These are phyloP conservation scores for Arabis hirsuta DNA, from an alignment of 345 rosid genomes.

Conservation along the genomic window DNA sequence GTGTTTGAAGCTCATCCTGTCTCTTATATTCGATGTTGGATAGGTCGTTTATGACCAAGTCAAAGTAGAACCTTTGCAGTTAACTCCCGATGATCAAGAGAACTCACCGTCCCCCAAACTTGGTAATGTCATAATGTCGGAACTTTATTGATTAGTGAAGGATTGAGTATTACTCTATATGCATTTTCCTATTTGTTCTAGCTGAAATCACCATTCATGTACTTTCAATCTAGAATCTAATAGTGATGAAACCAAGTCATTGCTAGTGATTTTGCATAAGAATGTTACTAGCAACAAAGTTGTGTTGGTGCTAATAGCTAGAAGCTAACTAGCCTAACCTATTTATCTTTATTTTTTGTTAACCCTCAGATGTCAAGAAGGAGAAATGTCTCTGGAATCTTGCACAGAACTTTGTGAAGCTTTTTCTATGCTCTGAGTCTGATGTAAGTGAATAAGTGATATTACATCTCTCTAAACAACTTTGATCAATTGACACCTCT, in stretches of 20 bases:
- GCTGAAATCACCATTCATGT: neutral
- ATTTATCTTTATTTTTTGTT: neutral
- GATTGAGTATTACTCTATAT: neutral
- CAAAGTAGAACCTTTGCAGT: slow-evolving; percentile 46
- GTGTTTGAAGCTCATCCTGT: neutral
- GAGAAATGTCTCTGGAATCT: slow-evolving; percentile 75
- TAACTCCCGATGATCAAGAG: slow-evolving; percentile 55
- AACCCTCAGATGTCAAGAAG: slow-evolving; percentile 55
- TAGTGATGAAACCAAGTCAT: neutral
- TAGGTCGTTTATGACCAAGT: slow-evolving; percentile 54
- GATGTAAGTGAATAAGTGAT: slow-evolving; percentile 53
- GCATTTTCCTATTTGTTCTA: neutral
- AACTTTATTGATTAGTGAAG: slow-evolving; percentile 10
- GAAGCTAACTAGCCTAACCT: slow-evolving; percentile 19
- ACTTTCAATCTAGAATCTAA: slow-evolving; percentile 3
- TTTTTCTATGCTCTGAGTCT: slow-evolving; percentile 74
- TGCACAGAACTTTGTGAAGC: slow-evolving; percentile 80
- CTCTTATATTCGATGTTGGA: neutral
- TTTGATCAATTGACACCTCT: slow-evolving; percentile 12
- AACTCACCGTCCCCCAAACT: slow-evolving; percentile 50
- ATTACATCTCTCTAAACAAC: neutral
- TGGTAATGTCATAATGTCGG: slow-evolving; percentile 49
- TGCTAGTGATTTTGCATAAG: slow-evolving; percentile 9
- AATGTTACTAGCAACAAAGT: neutral
- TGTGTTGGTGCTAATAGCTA: slow-evolving; percentile 3